These are phyloP conservation scores for Fusarium sp. DNA, from an alignment of 2,329 filamentous ascomycete genomes.

Conservation along the genomic window DNA sequence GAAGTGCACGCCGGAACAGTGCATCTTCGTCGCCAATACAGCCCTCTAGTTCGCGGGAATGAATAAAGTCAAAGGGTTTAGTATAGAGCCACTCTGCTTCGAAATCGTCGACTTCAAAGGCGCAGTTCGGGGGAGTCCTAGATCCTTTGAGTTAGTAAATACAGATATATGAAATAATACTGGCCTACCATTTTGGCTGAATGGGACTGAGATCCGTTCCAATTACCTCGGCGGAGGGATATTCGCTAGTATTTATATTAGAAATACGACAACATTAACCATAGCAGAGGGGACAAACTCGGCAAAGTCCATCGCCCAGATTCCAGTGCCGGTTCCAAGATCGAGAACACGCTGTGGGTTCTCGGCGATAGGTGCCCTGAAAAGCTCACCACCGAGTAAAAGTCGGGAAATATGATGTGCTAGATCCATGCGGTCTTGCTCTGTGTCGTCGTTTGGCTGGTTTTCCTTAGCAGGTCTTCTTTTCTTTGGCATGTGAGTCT, in stretches of 20 bases:
- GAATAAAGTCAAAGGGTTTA: constrained; percentile 29
- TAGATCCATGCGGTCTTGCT: constrained; percentile 28
- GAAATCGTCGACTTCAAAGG: constrained; percentile 28
- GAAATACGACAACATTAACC: not conserved
- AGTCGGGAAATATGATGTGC: constrained; percentile 30
- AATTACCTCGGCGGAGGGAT: constrained; percentile 28
- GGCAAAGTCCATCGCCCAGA: constrained; percentile 34
- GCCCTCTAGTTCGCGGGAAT: constrained; percentile 30
- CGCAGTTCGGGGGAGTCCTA: constrained; percentile 25
- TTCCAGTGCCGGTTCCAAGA: not conserved
- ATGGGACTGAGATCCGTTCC: constrained; percentile 34
- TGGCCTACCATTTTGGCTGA: constrained; percentile 24
- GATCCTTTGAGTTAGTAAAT: not conserved
- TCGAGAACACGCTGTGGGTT: constrained; percentile 23
- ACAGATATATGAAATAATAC: too few species aligned
- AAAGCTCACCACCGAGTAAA: constrained; percentile 13
- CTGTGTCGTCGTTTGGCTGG: constrained; percentile 30
- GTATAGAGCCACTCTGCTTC: constrained; percentile 29
- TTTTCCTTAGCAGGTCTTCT: not conserved
- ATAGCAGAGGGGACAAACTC: constrained; percentile 7
- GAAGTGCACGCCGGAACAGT: constrained; percentile 15
- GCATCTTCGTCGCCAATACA: constrained; percentile 25
- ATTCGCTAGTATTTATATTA: not conserved
- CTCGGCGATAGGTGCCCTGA: constrained; percentile 13
- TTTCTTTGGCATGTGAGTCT: not conserved